These are phyloP conservation scores for Phytophthora tubulina DNA, from an alignment of 352 stramenopile species.

Conservation along the genomic window DNA sequence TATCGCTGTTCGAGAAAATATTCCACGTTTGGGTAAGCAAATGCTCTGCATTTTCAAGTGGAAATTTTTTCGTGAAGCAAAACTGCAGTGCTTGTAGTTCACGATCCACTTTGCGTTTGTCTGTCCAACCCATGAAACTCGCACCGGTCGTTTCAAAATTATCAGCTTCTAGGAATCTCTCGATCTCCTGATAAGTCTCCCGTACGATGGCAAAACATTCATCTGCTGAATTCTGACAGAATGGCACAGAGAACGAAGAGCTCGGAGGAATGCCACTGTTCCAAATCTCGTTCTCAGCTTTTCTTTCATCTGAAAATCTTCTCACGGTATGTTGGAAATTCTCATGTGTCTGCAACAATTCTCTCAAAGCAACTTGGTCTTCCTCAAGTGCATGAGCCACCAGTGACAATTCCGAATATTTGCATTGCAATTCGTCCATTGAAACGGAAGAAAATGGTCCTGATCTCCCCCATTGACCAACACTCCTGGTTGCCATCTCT, in stretches of 20 bases:
- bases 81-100: slow-evolving; percentile 44
- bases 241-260: slow-evolving; percentile 48
- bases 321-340: slow-evolving; percentile 36
- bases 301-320: slow-evolving; percentile 14
- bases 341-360: slow-evolving; percentile 38
- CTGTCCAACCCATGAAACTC: slow-evolving; percentile 60
- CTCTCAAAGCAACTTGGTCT: slow-evolving; percentile 40
- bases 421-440: slow-evolving; percentile 14
- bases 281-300: slow-evolving; percentile 11
- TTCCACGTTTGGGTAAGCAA: slow-evolving; percentile 51
- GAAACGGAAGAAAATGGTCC: slow-evolving; percentile 7
- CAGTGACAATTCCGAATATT: slow-evolving; percentile 47
- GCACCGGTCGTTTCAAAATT: slow-evolving; percentile 42
- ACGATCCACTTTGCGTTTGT: slow-evolving; percentile 51
- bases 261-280: slow-evolving; percentile 39
- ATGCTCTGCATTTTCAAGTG: slow-evolving; percentile 36
- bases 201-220: slow-evolving; percentile 56
- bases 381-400: slow-evolving; percentile 50
- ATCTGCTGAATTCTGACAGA: slow-evolving; percentile 24
- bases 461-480: background rate
- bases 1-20: slow-evolving; percentile 46
- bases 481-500: slow-evolving; percentile 25
- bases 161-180: slow-evolving; percentile 34
- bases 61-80: slow-evolving; percentile 49
- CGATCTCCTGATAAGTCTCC: slow-evolving; percentile 57